phyloP scores from a whole-genome alignment of 2,329 filamentous ascomycete genomes.

The Calonectria ilicicola region DNA sequence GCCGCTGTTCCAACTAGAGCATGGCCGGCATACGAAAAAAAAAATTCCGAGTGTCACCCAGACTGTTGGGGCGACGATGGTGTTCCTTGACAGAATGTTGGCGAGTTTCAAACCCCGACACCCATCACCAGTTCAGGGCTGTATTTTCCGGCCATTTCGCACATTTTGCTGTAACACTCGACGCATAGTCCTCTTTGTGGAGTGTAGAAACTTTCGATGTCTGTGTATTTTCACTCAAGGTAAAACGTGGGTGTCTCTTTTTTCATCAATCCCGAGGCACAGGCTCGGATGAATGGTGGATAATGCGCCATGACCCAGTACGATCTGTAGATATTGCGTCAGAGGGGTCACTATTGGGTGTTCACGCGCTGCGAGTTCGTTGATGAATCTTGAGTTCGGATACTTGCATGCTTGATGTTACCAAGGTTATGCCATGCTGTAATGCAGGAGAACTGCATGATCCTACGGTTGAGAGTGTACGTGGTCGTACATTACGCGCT shows the following conservation, averaged over 20 bases:
- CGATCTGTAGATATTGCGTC: conserved; percentile 1
- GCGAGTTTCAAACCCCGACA: not conserved
- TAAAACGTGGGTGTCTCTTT: not conserved
- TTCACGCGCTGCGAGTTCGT: not conserved
- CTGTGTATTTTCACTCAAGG: not conserved
- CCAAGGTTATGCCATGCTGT: not conserved
- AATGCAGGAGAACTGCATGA: conserved; percentile 14
- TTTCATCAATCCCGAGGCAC: not conserved
- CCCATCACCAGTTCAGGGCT: not conserved
- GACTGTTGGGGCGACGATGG: not conserved
- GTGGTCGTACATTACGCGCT: not conserved
- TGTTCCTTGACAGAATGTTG: conserved; percentile 4
- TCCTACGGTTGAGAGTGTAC: not conserved
- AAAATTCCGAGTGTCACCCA: not conserved
- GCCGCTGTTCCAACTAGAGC: conserved; percentile 1
- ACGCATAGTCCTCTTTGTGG: not conserved
- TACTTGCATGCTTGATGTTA: not conserved
- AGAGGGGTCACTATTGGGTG: not conserved
- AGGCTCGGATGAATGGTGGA: not conserved
- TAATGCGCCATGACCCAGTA: not conserved
- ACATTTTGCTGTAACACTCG: not conserved
- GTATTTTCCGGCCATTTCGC: not conserved
- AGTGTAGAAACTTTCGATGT: conserved; percentile 7
- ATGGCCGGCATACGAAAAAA: not conserved
- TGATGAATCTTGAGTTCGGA: not conserved